These are phyloP conservation scores for Purpureocillium lavendulum DNA, from an alignment of 2,329 filamentous ascomycete genomes.

Conservation along the genomic window DNA sequence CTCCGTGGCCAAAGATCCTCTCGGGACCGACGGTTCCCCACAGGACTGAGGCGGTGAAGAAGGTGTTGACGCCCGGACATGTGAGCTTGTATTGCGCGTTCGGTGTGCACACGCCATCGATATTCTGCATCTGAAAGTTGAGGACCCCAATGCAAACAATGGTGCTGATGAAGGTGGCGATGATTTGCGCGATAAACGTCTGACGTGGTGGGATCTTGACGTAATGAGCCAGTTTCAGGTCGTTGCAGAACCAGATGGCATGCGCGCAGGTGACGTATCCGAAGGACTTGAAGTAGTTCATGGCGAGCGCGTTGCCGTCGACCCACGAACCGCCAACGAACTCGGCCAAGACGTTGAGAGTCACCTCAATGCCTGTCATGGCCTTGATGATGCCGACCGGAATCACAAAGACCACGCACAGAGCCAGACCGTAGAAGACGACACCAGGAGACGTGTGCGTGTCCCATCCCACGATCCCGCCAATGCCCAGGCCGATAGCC, in stretches of 20 bases:
- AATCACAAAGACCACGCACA: constrained; percentile 42
- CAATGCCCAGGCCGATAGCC: constrained; percentile 36
- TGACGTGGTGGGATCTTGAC: constrained; percentile 54
- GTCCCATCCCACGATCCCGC: constrained; percentile 37
- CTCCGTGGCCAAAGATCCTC: constrained; percentile 39
- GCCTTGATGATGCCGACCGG: constrained; percentile 44
- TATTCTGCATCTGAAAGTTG: constrained; percentile 40
- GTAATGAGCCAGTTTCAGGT: constrained; percentile 43
- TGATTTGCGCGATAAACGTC: constrained; percentile 50
- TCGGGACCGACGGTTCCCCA: constrained; percentile 46
- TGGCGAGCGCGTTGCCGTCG: constrained; percentile 40
- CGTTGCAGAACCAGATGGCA: constrained; percentile 41
- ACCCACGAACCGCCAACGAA: constrained; percentile 44
- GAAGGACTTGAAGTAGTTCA: constrained; percentile 48
- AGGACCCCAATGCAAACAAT: constrained; percentile 41
- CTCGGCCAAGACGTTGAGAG: constrained; percentile 43
- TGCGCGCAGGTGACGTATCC: constrained; percentile 41
- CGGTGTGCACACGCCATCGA: constrained; percentile 38
- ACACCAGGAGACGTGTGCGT: constrained; percentile 43
- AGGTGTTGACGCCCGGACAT: constrained; percentile 44
- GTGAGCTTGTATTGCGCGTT: constrained; percentile 39
- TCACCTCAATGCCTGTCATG: constrained; percentile 44
- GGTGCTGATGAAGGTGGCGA: constrained; percentile 45
- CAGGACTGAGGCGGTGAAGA: constrained; percentile 47
- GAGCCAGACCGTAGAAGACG: constrained; percentile 40